Evolutionary conservation across 495 filamentous ascomycete genomes (phyloP), one percentile per base, ranked within the genome.

Genomic region (Massariosphaeria phaeospora): DNA sequence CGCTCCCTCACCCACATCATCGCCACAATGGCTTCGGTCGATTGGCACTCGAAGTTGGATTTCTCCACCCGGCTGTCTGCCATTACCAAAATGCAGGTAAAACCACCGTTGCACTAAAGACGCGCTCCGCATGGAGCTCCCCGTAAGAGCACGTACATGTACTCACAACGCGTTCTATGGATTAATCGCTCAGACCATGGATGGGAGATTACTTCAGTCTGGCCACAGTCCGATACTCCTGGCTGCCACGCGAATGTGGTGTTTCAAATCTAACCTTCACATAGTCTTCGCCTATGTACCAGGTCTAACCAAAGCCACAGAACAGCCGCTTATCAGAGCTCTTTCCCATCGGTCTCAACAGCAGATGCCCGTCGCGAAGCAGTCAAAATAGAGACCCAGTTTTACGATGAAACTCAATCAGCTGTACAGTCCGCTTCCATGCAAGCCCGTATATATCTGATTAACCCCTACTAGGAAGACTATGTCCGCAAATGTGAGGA

Each of bases 11-110:
- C 2, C 21, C 41, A 29, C 23, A 30, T 27, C 15, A 27, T 31
- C 30, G 29, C 13, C 15, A 36, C 27, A 13, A 41, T 35, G 30
- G 51, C 47, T 21, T 34, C 59, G 21, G 18, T 47, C 30, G 58
- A 64, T 41, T 75, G 70, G 75, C 73, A 61, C 20, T 52, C 62
- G n/a, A 35, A 49, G 10, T 52, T 82, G 49, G 70, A 70, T 10
- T 82, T 83, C 61, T 70, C 77, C 17, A 76, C 78, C 34, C 68
- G 80, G 44, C 64, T 83, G 43, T 65, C 64, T 34, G 63, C 64
- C 12, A 76, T 80, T 20, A 53, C 65, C 4, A 72, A 69, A 66
- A 70, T 75, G 72, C 66, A 72, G 36, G 69, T 70, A 63, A 36
- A 26, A 13, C 36, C 11, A 12, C 30, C 11, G 21, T 23, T 34